Base-by-base conservation (phyloP, 768 basidiomycete genomes). In the Lentinula edodes region DNA sequence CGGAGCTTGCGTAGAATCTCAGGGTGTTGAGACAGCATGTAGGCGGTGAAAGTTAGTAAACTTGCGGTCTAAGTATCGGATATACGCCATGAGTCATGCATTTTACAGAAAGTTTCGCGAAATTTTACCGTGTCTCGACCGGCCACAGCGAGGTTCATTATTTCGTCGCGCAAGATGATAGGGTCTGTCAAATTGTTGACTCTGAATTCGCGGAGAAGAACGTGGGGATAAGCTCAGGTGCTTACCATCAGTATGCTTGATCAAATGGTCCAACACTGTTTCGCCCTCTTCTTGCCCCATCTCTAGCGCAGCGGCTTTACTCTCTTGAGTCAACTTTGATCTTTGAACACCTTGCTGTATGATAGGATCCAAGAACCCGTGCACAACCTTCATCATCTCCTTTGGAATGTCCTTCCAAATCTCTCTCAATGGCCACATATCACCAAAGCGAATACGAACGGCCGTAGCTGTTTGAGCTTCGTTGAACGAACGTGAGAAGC, bases 1-100 rank as follows among this genome's bases (percentile, higher is more conserved):
- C 83, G 78, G 10, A 88, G 77, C 6, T 75, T 74, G 6, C 63
- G 51, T 0, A 81, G 63, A 13, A 85, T 74, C 3, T 76, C 63
- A 1, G 83, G 84, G 64, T 85, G 75, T 65, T 79, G 74, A 0
- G 85, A 74, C 6, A 87, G 78, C 72, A 81, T 79, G 67, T 87
- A 87, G 2, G 79, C 68, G 0, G 78, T 77, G 67, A 81, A 85
- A 0, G 85, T 84, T 45, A 86, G 71, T 9, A 77, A 77, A 39
- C 75, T 72, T 3, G 85, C 81, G 3, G 80, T 82, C 80, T 81
- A 52, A 16, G 10, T 10, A 53, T 6, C 51, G 16, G n/a, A 42
- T 20, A 1, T 20, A 9, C 34, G 16, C 13, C n/a, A 58, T 41
- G 15, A 5, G 20, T 42, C 38, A 16, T 13, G 35, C 55, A 4